Evolutionary conservation across 2,329 filamentous ascomycete genomes (phyloP), one percentile per base, ranked within the genome.

Genomic region (Periglandula ipomoeae): DNA sequence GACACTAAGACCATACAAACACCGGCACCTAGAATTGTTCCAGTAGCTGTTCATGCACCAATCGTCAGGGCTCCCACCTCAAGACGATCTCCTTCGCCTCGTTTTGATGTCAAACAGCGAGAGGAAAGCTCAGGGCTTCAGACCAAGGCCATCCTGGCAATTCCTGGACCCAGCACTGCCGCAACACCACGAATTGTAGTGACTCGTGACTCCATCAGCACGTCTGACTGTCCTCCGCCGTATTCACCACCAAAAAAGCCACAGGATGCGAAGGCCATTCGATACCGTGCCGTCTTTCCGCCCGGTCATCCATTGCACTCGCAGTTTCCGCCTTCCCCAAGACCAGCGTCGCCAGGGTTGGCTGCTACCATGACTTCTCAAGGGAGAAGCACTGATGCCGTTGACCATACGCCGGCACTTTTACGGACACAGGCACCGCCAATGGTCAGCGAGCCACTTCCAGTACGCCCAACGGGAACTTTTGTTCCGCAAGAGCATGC

Each of bases 301-400:
- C 74, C 80, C 0, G 70, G 68, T 3, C 75, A 80, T 52, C 66
- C 69, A 0, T 58, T 72, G 35, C 66, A 66, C 38, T 56, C 61
- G 9, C 70, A 75, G 48, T 74, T 74, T 27, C 74, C 79, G 2
- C 72, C 73, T 1, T 81, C 82, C 5, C 81, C 82, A 0, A 76
- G 76, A 0, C 81, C 80, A 2, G 64, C 79, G 0, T 84, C 84
- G 1, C 82, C 84, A 2, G 82, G 74, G 0, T 66, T 85, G 35
- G 72, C 80, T 34, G 71, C 72, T 13, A 77, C 76, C 0, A 85
- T 86, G 72, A 76, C 75, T 10, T 78, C 80, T 0, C 76, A 79
- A 49, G 77, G 81, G 1, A 78, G 72, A 2, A 79, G 84, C 40
- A 73, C 69, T 69, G 72, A 74, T 1, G 74, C 82, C 9, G 76